phyloP scores from a whole-genome alignment of 2,329 filamentous ascomycete species.

The Simplicillium aogashimaense region DNA sequence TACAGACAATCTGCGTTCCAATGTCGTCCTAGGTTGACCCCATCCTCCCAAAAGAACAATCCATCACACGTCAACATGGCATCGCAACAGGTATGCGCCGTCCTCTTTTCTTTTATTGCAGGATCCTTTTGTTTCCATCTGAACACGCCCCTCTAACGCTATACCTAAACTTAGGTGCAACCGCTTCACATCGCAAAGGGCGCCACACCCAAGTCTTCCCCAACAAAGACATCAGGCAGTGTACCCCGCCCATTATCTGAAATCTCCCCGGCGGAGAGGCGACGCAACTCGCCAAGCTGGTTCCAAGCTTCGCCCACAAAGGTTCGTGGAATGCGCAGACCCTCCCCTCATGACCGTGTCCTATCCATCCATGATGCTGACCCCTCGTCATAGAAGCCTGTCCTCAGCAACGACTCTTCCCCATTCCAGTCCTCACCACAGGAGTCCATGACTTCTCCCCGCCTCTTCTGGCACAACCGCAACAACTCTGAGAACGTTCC shows the following conservation, averaged over 20 bases:
- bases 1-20: constrained; percentile 16
- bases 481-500: constrained; percentile 64
- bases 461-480: constrained; percentile 83
- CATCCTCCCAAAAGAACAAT: constrained; percentile 10
- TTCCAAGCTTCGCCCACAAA: constrained; percentile 45
- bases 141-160: neutral
- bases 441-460: constrained; percentile 60
- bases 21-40: constrained; percentile 18
- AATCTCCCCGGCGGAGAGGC: constrained; percentile 74
- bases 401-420: constrained; percentile 63
- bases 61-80: constrained; percentile 20
- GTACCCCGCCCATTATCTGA: constrained; percentile 74
- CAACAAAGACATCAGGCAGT: constrained; percentile 52
- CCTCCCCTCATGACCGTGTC: neutral
- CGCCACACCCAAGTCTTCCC: constrained; percentile 45
- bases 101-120: constrained; percentile 7
- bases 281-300: constrained; percentile 89
- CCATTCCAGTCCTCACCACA: constrained; percentile 80
- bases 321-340: constrained; percentile 16
- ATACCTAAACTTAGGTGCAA: constrained; percentile 46
- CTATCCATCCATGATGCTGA: constrained; percentile 6
- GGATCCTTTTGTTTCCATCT: constrained; percentile 7
- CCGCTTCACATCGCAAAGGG: constrained; percentile 70
- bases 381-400: constrained; percentile 45
- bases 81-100: constrained; percentile 25